phyloP scores from a whole-genome alignment of 1,284 basidiomycete species.

The Rhodotorula sp. region DNA sequence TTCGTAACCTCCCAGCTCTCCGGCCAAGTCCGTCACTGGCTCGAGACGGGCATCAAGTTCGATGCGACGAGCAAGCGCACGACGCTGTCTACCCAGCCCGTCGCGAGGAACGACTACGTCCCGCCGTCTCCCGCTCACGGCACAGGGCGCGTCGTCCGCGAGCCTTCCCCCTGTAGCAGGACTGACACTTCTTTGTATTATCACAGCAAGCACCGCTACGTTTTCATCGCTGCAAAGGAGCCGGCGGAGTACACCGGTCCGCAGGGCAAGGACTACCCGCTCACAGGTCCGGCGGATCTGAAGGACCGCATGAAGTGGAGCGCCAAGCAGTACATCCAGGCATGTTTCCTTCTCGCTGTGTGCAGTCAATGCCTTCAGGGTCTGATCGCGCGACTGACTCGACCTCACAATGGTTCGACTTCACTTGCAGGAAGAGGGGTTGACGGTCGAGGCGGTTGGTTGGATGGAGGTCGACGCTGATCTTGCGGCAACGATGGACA shows the following conservation, averaged over 20 bases:
- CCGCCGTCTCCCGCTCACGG: constrained; percentile 9
- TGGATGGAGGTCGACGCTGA: constrained; percentile 25
- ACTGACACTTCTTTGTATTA: neutral
- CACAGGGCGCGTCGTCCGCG: neutral
- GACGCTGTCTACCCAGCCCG: neutral
- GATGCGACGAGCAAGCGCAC: constrained; percentile 22
- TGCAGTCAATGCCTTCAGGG: neutral
- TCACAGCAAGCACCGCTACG: constrained; percentile 27
- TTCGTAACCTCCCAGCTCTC: neutral
- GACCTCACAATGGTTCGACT: too few species aligned
- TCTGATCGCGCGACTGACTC: neutral
- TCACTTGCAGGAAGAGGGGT: constrained; percentile 13
- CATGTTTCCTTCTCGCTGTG: neutral
- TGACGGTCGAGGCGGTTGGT: constrained; percentile 24
- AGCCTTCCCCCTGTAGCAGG: too few species aligned
- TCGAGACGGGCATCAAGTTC: constrained; percentile 21
- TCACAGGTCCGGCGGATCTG: constrained; percentile 19
- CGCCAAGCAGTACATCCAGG: constrained; percentile 11
- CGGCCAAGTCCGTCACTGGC: constrained; percentile 27
- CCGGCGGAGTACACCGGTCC: constrained; percentile 10
- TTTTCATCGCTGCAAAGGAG: constrained; percentile 25
- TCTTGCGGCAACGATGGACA: constrained; percentile 13
- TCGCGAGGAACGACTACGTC: constrained; percentile 17
- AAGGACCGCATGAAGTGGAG: constrained; percentile 17
- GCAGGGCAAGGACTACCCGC: constrained; percentile 9